These are phyloP conservation scores for Colletotrichum tropicale DNA, from an alignment of 2,329 filamentous ascomycete genomes.

Conservation along the genomic window DNA sequence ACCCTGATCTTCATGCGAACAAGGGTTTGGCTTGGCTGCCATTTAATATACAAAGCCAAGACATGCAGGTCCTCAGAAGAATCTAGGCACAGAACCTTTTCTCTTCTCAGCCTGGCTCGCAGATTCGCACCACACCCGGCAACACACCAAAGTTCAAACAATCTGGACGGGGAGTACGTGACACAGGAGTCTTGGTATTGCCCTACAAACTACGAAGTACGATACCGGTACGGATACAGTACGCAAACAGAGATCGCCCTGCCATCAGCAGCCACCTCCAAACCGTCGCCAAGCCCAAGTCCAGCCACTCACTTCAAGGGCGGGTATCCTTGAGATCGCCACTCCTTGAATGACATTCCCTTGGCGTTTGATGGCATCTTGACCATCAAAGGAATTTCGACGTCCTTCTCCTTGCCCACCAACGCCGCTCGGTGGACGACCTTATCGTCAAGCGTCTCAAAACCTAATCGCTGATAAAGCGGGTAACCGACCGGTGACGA, in stretches of 20 bases:
- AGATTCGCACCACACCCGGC: background rate
- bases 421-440: slow-evolving; percentile 40
- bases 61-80: background rate
- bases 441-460: slow-evolving; percentile 40
- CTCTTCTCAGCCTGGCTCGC: background rate
- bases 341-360: slow-evolving; percentile 37
- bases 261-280: background rate
- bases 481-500: slow-evolving; percentile 42
- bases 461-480: slow-evolving; percentile 51
- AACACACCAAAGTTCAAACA: background rate
- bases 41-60: background rate
- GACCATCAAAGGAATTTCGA: slow-evolving; percentile 46
- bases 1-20: slow-evolving; percentile 5
- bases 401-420: slow-evolving; percentile 37
- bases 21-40: background rate
- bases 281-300: background rate
- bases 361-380: slow-evolving; percentile 39
- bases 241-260: background rate
- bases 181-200: background rate
- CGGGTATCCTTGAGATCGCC: slow-evolving; percentile 26
- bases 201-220: background rate
- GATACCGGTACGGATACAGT: background rate
- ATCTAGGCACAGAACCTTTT: background rate
- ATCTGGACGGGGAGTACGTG: background rate
- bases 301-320: background rate